These are phyloP conservation scores for Dianthus caryophyllus DNA, from an alignment of 148 eudicot genomes.

Conservation along the genomic window DNA sequence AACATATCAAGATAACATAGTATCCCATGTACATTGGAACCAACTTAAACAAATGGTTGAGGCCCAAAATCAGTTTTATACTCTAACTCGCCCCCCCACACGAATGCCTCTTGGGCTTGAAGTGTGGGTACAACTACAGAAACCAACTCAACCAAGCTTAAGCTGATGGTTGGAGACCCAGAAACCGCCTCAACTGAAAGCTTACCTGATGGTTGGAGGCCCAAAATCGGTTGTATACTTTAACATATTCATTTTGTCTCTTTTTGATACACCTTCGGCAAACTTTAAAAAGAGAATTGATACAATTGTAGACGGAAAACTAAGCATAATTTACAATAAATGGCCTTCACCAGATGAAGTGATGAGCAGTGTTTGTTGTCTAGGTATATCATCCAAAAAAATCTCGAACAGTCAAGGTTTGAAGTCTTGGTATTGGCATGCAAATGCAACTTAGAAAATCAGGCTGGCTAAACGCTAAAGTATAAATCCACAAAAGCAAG, in stretches of 20 bases:
- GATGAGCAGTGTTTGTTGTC: background rate
- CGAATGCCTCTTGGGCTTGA: no score
- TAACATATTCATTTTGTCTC: background rate
- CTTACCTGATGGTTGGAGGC: no score
- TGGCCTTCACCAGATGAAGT: background rate
- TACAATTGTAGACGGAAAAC: background rate
- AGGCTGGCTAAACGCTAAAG: background rate
- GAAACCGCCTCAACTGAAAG: no score
- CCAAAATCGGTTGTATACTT: no score
- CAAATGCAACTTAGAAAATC: background rate
- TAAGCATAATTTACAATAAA: background rate
- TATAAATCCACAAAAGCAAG: background rate
- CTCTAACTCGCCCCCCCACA: no score
- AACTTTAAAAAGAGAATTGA: background rate
- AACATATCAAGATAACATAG: background rate
- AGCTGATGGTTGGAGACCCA: no score
- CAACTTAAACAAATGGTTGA: no score
- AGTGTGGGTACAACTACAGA: no score
- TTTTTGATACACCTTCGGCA: background rate
- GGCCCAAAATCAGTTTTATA: no score
- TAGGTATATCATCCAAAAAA: background rate
- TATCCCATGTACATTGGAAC: background rate
- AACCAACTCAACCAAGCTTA: no score
- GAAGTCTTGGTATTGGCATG: background rate
- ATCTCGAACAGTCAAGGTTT: background rate